These are phyloP conservation scores for Fagopyrum tataricum DNA, from an alignment of 148 eudicot species.

Conservation along the genomic window DNA sequence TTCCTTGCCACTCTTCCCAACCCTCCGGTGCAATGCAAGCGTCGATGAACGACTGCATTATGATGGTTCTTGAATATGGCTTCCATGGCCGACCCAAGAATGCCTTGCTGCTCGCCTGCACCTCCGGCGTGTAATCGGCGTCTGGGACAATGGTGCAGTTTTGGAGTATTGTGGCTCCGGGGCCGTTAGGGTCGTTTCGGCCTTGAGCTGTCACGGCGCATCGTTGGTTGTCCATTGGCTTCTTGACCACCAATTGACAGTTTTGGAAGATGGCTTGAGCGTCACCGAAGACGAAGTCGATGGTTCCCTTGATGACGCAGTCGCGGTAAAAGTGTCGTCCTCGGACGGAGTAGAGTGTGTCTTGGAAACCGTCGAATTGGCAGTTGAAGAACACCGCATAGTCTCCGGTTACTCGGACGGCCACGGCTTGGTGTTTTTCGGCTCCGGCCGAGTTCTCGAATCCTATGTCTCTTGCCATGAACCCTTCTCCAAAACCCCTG, in stretches of 20 bases:
- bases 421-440: conserved; percentile 29
- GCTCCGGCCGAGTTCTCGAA: conserved; percentile 38
- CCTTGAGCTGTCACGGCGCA: conserved; percentile 66
- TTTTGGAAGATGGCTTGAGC: conserved; percentile 53
- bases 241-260: conserved; percentile 39
- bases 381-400: conserved; percentile 33
- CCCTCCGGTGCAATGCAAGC: conserved; percentile 37
- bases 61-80: conserved; percentile 30
- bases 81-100: conserved; percentile 57
- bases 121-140: background rate
- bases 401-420: conserved; percentile 28
- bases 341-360: conserved; percentile 29
- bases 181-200: conserved; percentile 17
- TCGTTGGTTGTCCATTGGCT: conserved; percentile 37
- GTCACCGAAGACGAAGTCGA: conserved; percentile 63
- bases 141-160: conserved; percentile 36
- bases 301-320: conserved; percentile 56
- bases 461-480: conserved; percentile 31
- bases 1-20: conserved; percentile 43
- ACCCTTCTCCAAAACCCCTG: conserved; percentile 29
- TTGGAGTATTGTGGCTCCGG: conserved; percentile 37
- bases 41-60: conserved; percentile 39
- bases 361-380: conserved; percentile 23
- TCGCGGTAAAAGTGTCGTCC: conserved; percentile 60
- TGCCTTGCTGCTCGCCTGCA: conserved; percentile 17